Percentiles rank a stretch among this genome's conserved stretches.
These are phyloP conservation scores for Arctium minus DNA, from an alignment of 129 eudicot genomes.

Conservation along the genomic window DNA sequence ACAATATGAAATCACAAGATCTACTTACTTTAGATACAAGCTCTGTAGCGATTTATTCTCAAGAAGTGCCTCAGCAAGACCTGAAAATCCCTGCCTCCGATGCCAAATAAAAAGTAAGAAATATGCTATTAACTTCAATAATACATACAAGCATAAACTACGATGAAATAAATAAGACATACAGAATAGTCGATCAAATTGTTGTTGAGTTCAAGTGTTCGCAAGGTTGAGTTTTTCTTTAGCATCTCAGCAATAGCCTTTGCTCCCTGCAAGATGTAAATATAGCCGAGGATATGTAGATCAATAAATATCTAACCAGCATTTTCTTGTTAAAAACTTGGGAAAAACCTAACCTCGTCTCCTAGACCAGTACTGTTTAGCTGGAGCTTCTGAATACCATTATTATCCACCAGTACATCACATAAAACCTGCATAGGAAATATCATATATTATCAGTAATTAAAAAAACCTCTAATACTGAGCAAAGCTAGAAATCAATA, in stretches of 20 bases:
- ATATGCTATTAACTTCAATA: conserved; percentile 3
- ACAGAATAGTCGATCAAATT: conserved; percentile 97
- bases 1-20: not conserved
- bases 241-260: conserved; percentile 91
- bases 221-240: conserved; percentile 82
- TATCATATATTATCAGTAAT: not conserved
- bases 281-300: conserved; percentile 1
- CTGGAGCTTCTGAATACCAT: conserved; percentile 80
- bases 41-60: conserved; percentile 60
- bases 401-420: conserved; percentile 58
- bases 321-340: not conserved
- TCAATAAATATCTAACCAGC: not conserved
- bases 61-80: conserved; percentile 84
- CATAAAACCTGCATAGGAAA: conserved; percentile 50
- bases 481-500: not conserved
- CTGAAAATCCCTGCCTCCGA: conserved; percentile 93
- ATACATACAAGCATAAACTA: not conserved
- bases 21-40: conserved; percentile 74
- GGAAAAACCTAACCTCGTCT: conserved; percentile 62
- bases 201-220: conserved; percentile 82
- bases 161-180: conserved; percentile 20
- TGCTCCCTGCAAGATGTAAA: conserved; percentile 66
- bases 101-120: conserved; percentile 31
- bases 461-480: not conserved
- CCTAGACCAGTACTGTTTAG: conserved; percentile 78